phyloP scores from a whole-genome alignment of 805 yeast species.

The Suhomyces xylopsoci region DNA sequence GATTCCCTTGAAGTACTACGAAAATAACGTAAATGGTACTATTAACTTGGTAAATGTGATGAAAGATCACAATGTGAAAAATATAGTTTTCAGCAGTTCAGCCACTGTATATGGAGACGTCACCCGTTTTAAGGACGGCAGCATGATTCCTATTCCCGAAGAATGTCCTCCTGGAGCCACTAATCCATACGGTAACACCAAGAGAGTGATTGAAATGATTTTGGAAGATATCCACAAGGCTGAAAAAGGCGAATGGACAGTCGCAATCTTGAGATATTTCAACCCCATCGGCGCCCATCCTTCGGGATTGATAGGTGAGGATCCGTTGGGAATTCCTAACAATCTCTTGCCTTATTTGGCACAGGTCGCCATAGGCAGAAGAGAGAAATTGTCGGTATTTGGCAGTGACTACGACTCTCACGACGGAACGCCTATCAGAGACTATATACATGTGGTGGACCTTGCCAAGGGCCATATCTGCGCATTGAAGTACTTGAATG shows the following conservation, averaged over 20 bases:
- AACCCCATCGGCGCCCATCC: conserved; percentile 88
- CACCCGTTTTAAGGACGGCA: conserved; percentile 52
- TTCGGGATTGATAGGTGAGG: conserved; percentile 76
- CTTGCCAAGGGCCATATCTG: conserved; percentile 75
- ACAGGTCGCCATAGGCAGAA: conserved; percentile 72
- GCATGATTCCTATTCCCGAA: conserved; percentile 78
- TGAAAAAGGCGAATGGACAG: conserved; percentile 40
- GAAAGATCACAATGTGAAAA: conserved; percentile 43
- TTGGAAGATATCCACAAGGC: conserved; percentile 52
- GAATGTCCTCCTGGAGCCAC: conserved; percentile 72
- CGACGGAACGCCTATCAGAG: conserved; percentile 82
- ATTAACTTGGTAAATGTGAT: conserved; percentile 54
- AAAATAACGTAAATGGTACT: conserved; percentile 66
- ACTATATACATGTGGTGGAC: conserved; percentile 78
- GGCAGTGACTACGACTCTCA: conserved; percentile 69
- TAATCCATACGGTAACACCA: conserved; percentile 76
- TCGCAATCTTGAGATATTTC: conserved; percentile 71
- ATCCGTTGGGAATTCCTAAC: conserved; percentile 74
- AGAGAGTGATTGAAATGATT: conserved; percentile 61
- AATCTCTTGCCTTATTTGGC: conserved; percentile 73
- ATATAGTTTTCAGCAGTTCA: conserved; percentile 69
- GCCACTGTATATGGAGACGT: conserved; percentile 87
- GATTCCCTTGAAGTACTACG: conserved; percentile 66
- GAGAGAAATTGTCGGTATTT: conserved; percentile 63
- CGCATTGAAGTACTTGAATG: conserved; percentile 56